These are phyloP conservation scores for Rhodotorula mucilaginosa DNA, from an alignment of 1,284 basidiomycete genomes.

Conservation along the genomic window DNA sequence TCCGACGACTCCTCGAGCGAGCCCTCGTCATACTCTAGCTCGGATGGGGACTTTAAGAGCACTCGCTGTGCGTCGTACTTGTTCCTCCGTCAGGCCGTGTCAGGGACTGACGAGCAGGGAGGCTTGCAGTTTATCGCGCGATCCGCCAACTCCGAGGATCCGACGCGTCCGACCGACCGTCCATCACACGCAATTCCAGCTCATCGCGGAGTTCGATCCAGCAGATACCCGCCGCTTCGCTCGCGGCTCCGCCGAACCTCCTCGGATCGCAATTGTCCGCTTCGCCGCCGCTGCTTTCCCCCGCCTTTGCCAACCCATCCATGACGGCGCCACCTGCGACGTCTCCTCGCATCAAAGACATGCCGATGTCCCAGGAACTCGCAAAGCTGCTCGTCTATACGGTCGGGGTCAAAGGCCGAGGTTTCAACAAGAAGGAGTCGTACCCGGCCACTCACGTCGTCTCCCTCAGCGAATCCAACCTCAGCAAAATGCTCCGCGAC, in stretches of 20 bases:
- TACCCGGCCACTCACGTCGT: slow-evolving; percentile 90
- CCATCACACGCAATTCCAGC: slow-evolving; percentile 8
- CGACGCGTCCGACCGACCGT: neutral
- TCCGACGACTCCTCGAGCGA: slow-evolving; percentile 26
- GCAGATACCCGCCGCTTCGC: neutral
- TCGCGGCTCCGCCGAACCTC: slow-evolving; percentile 1
- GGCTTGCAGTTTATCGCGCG: slow-evolving; percentile 20
- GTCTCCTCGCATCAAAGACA: slow-evolving; percentile 19
- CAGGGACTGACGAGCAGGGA: neutral
- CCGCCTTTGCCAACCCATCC: neutral
- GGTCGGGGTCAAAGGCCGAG: slow-evolving; percentile 72
- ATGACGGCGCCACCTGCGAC: slow-evolving; percentile 3
- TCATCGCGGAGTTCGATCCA: neutral
- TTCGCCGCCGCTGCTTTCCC: slow-evolving; percentile 15
- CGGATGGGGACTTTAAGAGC: slow-evolving; percentile 43
- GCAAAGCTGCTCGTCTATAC: slow-evolving; percentile 85
- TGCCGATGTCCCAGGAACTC: slow-evolving; percentile 67
- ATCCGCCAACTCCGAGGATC: slow-evolving; percentile 27
- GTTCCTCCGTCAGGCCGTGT: too few relatives aligned
- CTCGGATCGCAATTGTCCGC: slow-evolving; percentile 13
- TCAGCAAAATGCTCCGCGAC: slow-evolving; percentile 53
- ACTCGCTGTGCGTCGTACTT: slow-evolving; percentile 18
- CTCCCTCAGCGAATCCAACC: slow-evolving; percentile 84
- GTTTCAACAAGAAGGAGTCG: slow-evolving; percentile 81
- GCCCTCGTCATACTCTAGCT: slow-evolving; percentile 38